Base-by-base conservation (phyloP, 2,329 filamentous ascomycete species). In the Claviceps cyperi region DNA sequence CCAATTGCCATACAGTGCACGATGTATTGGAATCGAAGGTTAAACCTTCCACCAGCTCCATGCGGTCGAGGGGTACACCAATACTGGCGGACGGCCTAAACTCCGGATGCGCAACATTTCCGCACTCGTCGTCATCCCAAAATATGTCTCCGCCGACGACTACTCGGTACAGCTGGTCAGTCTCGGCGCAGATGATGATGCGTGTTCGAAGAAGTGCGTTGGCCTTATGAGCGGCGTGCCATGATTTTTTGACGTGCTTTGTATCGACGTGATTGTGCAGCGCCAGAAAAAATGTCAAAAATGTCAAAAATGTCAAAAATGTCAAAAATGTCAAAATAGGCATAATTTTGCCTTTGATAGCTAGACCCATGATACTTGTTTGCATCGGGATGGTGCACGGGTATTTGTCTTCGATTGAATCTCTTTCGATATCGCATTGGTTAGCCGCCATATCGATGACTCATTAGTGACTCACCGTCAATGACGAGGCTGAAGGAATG, bases 331-430 rank as follows among this genome's bases (percentile, higher is more conserved):
- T 22, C 19, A 24, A 36, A 22, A 41, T 15, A 36, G n/a, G 14
- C 6, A 37, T 7, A 17, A 22, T 24, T 8, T 2, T 44, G 17
- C 38, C 28, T 28, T 17, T 36, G 2, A 36, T 15, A n/a, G 39
- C 19, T 36, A n/a, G 17, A 13, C 8, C 6, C 24, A 48, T 28
- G 19, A 48, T 28, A 15, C 7, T 43, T 5, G 13, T 39, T 36
- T 49, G 39, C 24, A 43, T 43, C n/a, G 22, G 37, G 9, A 24
- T 49, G 17, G 39, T 49, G 17, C 47, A 49, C 13, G 47, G 47
- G 15, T 43, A 49, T 40, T 37, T 35, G 24, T 49, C 47, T 39
- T 43, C 47, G 22, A 49, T 44, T 15, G 14, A 32, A 22, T 43
- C 47, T 17, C 17, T 21, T 41, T 41, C 11, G 21, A 41, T 36